Evolutionary conservation across 306 rosid species (phyloP).

Genomic region (peach (Prunus persica)): Prunus_persica_NCBIv2 NC_034013.1:5225001-5225500

Average conservation of each 20-base stretch:
- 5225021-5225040: constrained; percentile 91
- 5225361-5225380: not conserved
- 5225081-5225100: not conserved
- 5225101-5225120: constrained; percentile 57
- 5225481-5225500: not conserved
- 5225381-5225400: not conserved
- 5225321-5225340: not conserved
- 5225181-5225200: constrained; percentile 99
- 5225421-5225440: not conserved
- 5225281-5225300: not conserved
- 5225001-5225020: constrained; percentile 98
- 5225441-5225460: not conserved
- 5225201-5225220: not conserved
- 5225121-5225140: constrained; percentile 99
- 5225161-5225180: constrained; percentile 94
- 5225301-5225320: not conserved
- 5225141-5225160: constrained; percentile 99
- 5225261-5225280: not conserved
- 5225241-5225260: not conserved
- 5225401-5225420: not conserved
- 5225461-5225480: not conserved
- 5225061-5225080: not conserved
- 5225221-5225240: not conserved
- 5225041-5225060: not conserved
- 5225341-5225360: not conserved